These are phyloP conservation scores for Geotrichum ghanense DNA, from an alignment of 805 yeast genomes.

Conservation along the genomic window DNA sequence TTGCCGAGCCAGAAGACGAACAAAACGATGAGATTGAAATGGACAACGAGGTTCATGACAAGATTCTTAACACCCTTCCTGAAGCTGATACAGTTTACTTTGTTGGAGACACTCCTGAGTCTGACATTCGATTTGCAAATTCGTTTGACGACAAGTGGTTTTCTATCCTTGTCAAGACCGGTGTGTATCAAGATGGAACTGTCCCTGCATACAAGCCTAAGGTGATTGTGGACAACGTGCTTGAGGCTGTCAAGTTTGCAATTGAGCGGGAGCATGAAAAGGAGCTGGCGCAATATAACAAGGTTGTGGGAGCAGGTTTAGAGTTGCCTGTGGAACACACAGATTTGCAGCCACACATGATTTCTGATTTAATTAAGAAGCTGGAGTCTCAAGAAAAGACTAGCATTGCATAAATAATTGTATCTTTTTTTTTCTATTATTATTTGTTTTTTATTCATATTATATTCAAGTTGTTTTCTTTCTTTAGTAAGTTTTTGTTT, in stretches of 20 bases:
- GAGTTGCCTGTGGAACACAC: slow-evolving; percentile 8
- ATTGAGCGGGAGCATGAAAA: slow-evolving; percentile 67
- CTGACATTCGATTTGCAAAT: slow-evolving; percentile 79
- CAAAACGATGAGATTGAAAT: slow-evolving; percentile 25
- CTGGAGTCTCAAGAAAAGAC: too few relatives aligned
- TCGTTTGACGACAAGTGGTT: slow-evolving; percentile 78
- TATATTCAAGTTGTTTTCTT: too few relatives aligned
- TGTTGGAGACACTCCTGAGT: slow-evolving; percentile 86
- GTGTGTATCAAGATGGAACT: slow-evolving; percentile 75
- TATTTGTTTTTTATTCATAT: too few relatives aligned
- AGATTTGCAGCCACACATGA: slow-evolving; percentile 1
- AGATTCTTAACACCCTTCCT: slow-evolving; percentile 38
- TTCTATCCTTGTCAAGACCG: slow-evolving; percentile 76
- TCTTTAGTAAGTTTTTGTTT: too few relatives aligned
- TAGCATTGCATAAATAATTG: too few relatives aligned
- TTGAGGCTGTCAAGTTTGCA: slow-evolving; percentile 75
- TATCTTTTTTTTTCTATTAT: too few relatives aligned
- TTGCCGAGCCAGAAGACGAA: slow-evolving; percentile 19
- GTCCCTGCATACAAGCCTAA: slow-evolving; percentile 72
- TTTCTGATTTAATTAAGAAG: neutral
- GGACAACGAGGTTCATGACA: neutral
- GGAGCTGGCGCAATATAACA: slow-evolving; percentile 69
- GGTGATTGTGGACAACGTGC: slow-evolving; percentile 57
- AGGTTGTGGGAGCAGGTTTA: slow-evolving; percentile 18
- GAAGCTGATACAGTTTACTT: slow-evolving; percentile 81